Conservation (phyloP, 257 asterid genomes). For the Osmanthus fragrans region DNA sequence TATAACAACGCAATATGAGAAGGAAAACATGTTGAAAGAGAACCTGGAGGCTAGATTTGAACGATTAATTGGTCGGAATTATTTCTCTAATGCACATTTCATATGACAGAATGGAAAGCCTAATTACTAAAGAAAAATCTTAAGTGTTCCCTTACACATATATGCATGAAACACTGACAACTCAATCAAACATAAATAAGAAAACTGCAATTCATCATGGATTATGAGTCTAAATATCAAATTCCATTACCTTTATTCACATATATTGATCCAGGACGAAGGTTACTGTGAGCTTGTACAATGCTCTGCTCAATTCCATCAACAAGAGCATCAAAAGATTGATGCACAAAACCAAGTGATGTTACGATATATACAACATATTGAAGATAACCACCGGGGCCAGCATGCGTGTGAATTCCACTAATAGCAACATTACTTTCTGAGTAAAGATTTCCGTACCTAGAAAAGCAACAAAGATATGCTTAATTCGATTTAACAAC, state of each 20-base stretch:
- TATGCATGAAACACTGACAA: not conserved
- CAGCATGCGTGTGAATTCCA: constrained; percentile 98
- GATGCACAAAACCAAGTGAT: constrained; percentile 96
- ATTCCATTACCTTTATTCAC: constrained; percentile 71
- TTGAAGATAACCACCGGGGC: constrained; percentile 98
- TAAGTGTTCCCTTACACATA: not conserved
- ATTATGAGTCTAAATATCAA: not conserved
- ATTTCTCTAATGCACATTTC: not conserved
- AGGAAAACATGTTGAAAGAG: not conserved
- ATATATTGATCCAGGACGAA: constrained; percentile 86
- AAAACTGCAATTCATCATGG: not conserved
- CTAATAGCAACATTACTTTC: constrained; percentile 91
- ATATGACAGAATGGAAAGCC: not conserved
- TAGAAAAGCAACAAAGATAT: constrained; percentile 28
- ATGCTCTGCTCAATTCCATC: constrained; percentile 93
- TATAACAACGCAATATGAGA: not conserved
- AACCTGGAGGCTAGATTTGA: not conserved
- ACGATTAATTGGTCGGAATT: not conserved
- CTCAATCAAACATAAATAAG: not conserved
- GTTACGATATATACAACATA: constrained; percentile 88
- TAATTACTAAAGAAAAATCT: not conserved
- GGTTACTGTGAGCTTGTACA: constrained; percentile 86
- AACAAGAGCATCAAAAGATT: constrained; percentile 94
- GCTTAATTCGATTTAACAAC: constrained; percentile 16
- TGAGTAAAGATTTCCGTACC: constrained; percentile 90